phyloP scores from a whole-genome alignment of 2,329 filamentous ascomycete species.

The Penicillium sp. region DNA sequence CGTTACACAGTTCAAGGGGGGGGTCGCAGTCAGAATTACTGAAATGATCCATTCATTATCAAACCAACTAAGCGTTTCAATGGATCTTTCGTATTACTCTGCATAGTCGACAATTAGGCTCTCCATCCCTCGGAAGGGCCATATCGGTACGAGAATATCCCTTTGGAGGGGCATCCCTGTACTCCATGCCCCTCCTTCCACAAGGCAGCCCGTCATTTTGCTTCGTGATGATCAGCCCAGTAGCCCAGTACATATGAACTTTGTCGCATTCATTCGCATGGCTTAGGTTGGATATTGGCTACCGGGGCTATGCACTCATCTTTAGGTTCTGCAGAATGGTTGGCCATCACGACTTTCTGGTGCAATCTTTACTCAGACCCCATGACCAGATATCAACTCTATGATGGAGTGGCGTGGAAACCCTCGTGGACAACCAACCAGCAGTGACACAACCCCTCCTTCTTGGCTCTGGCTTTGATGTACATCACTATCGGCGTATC shows the following conservation, averaged over 20 bases:
- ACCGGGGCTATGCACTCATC: background rate
- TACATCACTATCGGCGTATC: slow-evolving; percentile 4
- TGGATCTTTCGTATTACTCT: background rate
- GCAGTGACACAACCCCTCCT: slow-evolving; percentile 7
- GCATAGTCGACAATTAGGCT: background rate
- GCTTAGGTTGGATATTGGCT: background rate
- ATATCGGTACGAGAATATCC: background rate
- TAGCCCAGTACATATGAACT: background rate
- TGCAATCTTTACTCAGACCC: slow-evolving; percentile 1
- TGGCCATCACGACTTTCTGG: slow-evolving; percentile 1
- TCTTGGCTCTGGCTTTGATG: slow-evolving; percentile 1
- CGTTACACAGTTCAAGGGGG: slow-evolving; percentile 4
- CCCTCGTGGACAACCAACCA: slow-evolving; percentile 8
- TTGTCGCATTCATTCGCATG: background rate
- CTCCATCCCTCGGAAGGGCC: slow-evolving; percentile 1
- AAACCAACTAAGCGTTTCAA: slow-evolving; percentile 2
- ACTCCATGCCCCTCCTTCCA: background rate
- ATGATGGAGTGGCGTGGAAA: slow-evolving; percentile 11
- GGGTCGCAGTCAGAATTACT: background rate
- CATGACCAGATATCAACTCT: slow-evolving; percentile 13
- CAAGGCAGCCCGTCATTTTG: background rate
- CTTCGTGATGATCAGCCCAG: slow-evolving; percentile 2
- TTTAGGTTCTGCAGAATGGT: slow-evolving; percentile 4
- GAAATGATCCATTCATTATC: background rate
- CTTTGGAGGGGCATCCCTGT: slow-evolving; percentile 10